Base-by-base conservation (phyloP, 1,139 yeast genomes). In the Pneumocystis murina region DNA sequence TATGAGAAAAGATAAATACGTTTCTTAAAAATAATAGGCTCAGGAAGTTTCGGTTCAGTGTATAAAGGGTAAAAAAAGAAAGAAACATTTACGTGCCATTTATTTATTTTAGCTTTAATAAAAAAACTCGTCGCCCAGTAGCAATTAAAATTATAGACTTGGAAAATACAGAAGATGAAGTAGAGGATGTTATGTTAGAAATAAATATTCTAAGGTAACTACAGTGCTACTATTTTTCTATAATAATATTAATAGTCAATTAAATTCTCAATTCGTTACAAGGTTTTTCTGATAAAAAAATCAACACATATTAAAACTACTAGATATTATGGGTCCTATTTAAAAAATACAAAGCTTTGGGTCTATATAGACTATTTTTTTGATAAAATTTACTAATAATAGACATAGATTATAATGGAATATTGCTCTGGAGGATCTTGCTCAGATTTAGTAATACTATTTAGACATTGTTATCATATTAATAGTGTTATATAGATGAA, bases 391-490 rank as follows among this genome's bases (percentile, higher is more conserved):
- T 48, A 8, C 30, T 41, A 48, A 48, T 12, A 24, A 12, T 48
- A 48, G 17, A 24, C 33, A 48, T 24, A 48, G 84, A 87, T 90
- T 62, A 86, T 87, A 4, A 87, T 90, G 96, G 97, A 90, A 72
- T 87, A 81, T 72, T 90, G 97, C 74, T 95, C 91, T 14, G 96
- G 95, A 30, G 95, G 96, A 0, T 87, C 95, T 1, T 87, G 95
- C 73, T 80, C 88, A 0, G 96, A 89, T 70, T 77, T 90, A 67
- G 69, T 67, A 64, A 20, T 68, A 59, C 54, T 28, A 28, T 30
- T 33, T 30, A 35, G 24, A 17, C 64, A 71, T 61, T 66, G 10
- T 16, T 38, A 17, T 58, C 65, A 16, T 66, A 62, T 36, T 36
- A 67, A 20, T 58, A 35, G 24, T 38, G 14, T 58, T 65, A 16